phyloP scores from a whole-genome alignment of 164 flowering plant genomes.

The Platanus orientalis region DNA sequence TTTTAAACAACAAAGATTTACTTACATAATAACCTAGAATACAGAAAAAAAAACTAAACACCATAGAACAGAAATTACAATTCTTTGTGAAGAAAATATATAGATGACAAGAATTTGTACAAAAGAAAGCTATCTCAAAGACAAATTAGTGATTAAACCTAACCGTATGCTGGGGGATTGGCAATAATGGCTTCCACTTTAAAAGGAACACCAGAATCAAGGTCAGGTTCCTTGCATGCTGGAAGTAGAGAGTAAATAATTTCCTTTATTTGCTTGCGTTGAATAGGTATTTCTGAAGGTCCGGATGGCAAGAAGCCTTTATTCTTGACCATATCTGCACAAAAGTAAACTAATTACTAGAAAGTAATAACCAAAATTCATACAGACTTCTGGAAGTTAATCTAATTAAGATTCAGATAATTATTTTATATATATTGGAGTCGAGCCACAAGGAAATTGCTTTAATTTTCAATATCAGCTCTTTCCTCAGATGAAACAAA shows the following conservation, averaged over 20 bases:
- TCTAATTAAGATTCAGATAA: too few species aligned
- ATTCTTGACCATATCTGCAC: conserved; percentile 96
- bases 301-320: conserved; percentile 99
- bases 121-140: background rate
- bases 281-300: conserved; percentile 94
- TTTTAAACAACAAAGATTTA: too few species aligned
- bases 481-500: too few species aligned
- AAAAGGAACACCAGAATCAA: conserved; percentile 78
- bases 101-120: background rate
- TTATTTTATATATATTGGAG: too few species aligned
- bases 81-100: background rate
- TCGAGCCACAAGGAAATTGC: too few species aligned
- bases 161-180: conserved; percentile 98
- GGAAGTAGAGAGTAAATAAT: conserved; percentile 81
- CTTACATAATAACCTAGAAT: too few species aligned
- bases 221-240: conserved; percentile 87
- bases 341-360: conserved; percentile 5
- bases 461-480: too few species aligned
- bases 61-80: background rate
- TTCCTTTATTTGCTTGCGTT: conserved; percentile 89
- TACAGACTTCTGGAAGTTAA: too few species aligned
- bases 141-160: conserved; percentile 13
- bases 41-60: too few species aligned
- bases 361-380: background rate
- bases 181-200: conserved; percentile 97